A percentile compares a stretch with the other conserved stretches of the same genome.
Evolutionary conservation across 2,329 filamentous ascomycete species (phyloP).

Genomic region (Botryotinia narcissicola): DNA sequence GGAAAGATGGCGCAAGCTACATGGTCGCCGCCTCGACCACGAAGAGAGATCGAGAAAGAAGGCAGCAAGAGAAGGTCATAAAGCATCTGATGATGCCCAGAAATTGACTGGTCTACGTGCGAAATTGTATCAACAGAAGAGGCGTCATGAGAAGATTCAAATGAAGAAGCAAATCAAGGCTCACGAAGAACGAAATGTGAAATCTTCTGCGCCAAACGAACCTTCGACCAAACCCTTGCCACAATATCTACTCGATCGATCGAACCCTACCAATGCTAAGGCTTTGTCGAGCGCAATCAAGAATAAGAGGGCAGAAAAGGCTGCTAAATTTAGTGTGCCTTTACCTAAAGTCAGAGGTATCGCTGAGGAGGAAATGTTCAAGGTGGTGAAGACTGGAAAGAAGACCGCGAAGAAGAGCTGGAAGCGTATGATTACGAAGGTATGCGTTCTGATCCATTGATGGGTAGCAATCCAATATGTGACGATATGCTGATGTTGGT

Average conservation of each 20-base stretch:
- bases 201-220: constrained; percentile 74
- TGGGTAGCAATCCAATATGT: neutral
- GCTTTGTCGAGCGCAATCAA: constrained; percentile 84
- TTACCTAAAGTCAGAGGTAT: constrained; percentile 93
- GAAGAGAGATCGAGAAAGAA: constrained; percentile 83
- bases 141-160: constrained; percentile 97
- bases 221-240: constrained; percentile 80
- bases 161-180: constrained; percentile 93
- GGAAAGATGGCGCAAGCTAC: constrained; percentile 72
- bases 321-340: constrained; percentile 87
- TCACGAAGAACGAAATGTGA: constrained; percentile 94
- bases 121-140: constrained; percentile 90
- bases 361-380: constrained; percentile 96
- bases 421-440: constrained; percentile 67
- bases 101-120: constrained; percentile 88
- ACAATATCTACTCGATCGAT: constrained; percentile 87
- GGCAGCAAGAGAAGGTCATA: constrained; percentile 83
- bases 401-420: constrained; percentile 73
- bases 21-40: constrained; percentile 45
- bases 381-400: constrained; percentile 92
- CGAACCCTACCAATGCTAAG: constrained; percentile 57
- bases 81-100: constrained; percentile 85
- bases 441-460: neutral
- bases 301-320: constrained; percentile 91
- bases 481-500: neutral